phyloP scores from a whole-genome alignment of 805 yeast genomes.

The Ogataea glucozyma region DNA sequence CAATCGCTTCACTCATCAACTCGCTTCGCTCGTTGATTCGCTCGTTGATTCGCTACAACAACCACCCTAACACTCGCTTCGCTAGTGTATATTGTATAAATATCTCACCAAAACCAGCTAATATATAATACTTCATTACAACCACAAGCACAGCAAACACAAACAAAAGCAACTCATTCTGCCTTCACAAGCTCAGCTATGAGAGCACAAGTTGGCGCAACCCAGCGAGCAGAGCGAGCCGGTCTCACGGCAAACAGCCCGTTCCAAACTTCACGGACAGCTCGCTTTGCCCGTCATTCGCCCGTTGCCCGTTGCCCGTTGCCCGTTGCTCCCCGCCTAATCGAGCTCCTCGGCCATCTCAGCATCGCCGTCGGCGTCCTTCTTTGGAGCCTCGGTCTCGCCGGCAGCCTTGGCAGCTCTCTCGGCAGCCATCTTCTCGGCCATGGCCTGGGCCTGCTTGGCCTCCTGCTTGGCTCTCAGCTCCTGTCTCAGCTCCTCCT shows the following conservation, averaged over 20 bases:
- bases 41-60: too few species aligned
- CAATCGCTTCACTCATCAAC: too few species aligned
- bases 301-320: background rate
- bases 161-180: background rate
- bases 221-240: background rate
- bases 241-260: background rate
- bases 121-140: too few species aligned
- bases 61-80: too few species aligned
- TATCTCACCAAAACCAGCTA: too few species aligned
- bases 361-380: slow-evolving; percentile 38
- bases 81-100: too few species aligned
- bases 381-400: slow-evolving; percentile 28
- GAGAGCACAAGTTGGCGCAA: too few species aligned
- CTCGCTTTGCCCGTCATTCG: background rate
- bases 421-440: slow-evolving; percentile 79
- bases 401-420: slow-evolving; percentile 53
- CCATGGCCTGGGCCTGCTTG: slow-evolving; percentile 76
- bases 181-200: too few species aligned
- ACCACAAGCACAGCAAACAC: background rate
- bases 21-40: too few species aligned
- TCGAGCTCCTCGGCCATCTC: slow-evolving; percentile 34
- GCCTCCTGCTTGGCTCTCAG: slow-evolving; percentile 85
- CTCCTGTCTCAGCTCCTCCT: slow-evolving; percentile 94
- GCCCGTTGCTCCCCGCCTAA: background rate
- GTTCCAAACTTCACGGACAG: background rate